These are phyloP conservation scores for Pseudoturritis turrita DNA, from an alignment of 345 rosid species.

Conservation along the genomic window DNA sequence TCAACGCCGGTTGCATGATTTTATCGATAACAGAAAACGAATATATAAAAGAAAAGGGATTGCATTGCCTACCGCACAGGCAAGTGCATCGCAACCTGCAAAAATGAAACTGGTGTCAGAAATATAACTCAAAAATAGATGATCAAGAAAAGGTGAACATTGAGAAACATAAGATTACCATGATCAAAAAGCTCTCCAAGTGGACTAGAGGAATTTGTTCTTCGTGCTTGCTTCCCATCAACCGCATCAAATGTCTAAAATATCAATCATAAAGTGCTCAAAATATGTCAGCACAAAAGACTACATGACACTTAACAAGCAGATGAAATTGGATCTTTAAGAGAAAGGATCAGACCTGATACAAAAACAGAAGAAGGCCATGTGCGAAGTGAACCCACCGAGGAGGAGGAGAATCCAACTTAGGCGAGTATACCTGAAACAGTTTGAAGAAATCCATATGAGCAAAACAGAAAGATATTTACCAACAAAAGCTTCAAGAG, in stretches of 20 bases:
- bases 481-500: neutral
- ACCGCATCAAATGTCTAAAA: slow-evolving; percentile 95
- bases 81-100: slow-evolving; percentile 98
- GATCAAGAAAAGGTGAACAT: neutral
- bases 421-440: slow-evolving; percentile 76
- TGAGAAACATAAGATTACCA: slow-evolving; percentile 52
- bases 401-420: slow-evolving; percentile 83
- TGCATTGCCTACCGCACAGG: slow-evolving; percentile 75
- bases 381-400: slow-evolving; percentile 96
- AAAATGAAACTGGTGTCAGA: slow-evolving; percentile 4
- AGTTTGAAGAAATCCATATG: neutral
- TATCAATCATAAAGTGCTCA: neutral
- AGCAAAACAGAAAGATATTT: neutral
- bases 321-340: neutral
- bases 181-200: slow-evolving; percentile 95
- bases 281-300: neutral
- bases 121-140: neutral
- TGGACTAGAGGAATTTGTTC: slow-evolving; percentile 88
- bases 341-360: slow-evolving; percentile 59
- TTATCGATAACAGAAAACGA: neutral
- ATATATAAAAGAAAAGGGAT: neutral
- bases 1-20: neutral
- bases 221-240: slow-evolving; percentile 98
- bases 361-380: slow-evolving; percentile 85
- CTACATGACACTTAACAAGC: neutral